Evolutionary conservation across 176 grass and related monocot genomes (phyloP).

Genomic region (Pontederia crassipes): DNA sequence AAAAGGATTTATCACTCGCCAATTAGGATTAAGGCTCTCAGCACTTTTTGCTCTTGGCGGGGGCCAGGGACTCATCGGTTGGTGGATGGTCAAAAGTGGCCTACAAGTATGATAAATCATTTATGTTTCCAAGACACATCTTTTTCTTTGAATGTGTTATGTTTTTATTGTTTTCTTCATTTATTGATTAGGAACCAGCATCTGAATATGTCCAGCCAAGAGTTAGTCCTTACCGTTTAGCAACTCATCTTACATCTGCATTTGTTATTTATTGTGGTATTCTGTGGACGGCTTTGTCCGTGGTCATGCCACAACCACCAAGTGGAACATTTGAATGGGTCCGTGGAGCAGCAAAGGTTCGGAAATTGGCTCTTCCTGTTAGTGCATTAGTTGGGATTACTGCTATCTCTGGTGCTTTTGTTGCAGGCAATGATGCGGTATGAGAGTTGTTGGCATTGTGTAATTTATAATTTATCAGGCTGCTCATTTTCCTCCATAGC

Average conservation of each 20-base stretch:
- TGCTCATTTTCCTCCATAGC: not conserved
- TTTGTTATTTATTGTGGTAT: conserved; percentile 93
- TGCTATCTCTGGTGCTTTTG: conserved; percentile 83
- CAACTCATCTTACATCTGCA: conserved; percentile 88
- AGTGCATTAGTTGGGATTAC: conserved; percentile 77
- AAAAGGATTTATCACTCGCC: conserved; percentile 86
- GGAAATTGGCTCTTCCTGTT: conserved; percentile 63
- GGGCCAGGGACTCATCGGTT: conserved; percentile 77
- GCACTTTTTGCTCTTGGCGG: conserved; percentile 79
- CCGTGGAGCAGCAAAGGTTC: conserved; percentile 60
- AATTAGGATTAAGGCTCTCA: conserved; percentile 69
- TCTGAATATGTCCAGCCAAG: conserved; percentile 87
- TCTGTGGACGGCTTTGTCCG: conserved; percentile 87
- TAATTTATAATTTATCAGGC: not conserved
- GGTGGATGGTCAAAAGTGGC: conserved; percentile 99
- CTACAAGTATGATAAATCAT: conserved; percentile 59
- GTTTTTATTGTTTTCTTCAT: not conserved
- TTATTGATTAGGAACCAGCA: conserved; percentile 50
- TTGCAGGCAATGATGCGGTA: conserved; percentile 97
- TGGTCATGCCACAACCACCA: conserved; percentile 81
- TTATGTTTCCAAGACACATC: conserved; percentile 5
- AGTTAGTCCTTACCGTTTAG: conserved; percentile 88
- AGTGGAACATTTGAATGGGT: conserved; percentile 59
- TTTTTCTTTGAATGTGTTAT: not conserved
- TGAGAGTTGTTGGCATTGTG: conserved; percentile 16